Conservation (phyloP, 2,329 filamentous ascomycete species). For the Atkinsonella hypoxylon region DNA sequence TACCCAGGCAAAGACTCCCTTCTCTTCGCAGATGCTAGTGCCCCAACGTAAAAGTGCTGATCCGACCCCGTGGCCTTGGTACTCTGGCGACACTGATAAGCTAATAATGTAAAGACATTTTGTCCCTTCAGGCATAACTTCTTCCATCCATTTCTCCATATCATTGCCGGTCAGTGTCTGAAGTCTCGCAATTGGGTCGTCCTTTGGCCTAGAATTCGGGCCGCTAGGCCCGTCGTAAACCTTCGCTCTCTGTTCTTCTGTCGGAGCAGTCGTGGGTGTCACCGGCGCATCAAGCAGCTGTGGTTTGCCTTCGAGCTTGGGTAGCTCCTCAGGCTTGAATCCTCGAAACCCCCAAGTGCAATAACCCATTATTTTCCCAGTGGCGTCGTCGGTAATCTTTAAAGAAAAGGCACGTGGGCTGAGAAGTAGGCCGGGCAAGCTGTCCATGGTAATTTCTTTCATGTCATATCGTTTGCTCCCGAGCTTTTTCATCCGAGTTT, state of each 20-base stretch:
- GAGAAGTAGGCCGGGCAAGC: conserved; percentile 13
- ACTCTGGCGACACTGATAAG: conserved; percentile 19
- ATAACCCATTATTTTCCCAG: conserved; percentile 18
- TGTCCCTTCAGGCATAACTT: conserved; percentile 20
- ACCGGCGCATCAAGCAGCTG: background rate
- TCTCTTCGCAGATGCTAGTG: conserved; percentile 16
- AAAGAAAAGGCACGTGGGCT: conserved; percentile 15
- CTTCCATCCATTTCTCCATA: conserved; percentile 18
- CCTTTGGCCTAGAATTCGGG: conserved; percentile 10
- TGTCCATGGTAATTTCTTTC: conserved; percentile 13
- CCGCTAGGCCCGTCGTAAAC: background rate
- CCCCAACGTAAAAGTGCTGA: conserved; percentile 21
- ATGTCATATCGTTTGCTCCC: conserved; percentile 18
- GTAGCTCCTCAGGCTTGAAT: conserved; percentile 14
- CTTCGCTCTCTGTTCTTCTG: background rate
- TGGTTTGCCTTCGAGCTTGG: conserved; percentile 9
- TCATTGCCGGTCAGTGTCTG: conserved; percentile 18
- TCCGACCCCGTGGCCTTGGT: conserved; percentile 20
- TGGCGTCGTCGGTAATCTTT: conserved; percentile 20
- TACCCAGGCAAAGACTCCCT: conserved; percentile 21
- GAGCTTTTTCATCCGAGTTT: conserved; percentile 24
- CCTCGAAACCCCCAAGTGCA: conserved; percentile 21
- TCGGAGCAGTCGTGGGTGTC: background rate
- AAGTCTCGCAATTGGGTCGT: conserved; percentile 16
- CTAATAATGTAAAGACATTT: conserved; percentile 21